Percentiles rank a stretch among this genome's conserved stretches.
Evolutionary conservation across 805 yeast genomes (phyloP).

Genomic region (Candida railenensis): DNA sequence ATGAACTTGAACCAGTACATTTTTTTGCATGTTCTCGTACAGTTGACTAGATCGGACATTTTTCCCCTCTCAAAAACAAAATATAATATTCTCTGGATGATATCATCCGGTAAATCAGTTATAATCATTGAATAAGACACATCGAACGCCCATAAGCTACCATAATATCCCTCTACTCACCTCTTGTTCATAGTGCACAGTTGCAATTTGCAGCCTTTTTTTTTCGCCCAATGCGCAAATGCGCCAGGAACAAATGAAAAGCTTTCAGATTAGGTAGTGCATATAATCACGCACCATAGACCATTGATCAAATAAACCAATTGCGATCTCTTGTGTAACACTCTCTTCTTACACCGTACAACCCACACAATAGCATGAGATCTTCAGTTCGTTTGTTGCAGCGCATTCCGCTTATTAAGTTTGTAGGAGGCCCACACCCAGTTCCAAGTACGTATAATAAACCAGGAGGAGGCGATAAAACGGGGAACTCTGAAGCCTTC

Average conservation of each 20-base stretch:
- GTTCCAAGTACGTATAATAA: constrained; percentile 47
- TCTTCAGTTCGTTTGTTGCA: constrained; percentile 30
- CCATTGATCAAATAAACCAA: too few relatives aligned
- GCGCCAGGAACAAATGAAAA: too few relatives aligned
- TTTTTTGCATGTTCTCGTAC: constrained; percentile 11
- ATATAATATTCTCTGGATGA: constrained; percentile 12
- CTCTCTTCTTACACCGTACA: background rate
- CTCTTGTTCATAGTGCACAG: too few relatives aligned
- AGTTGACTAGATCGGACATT: constrained; percentile 6
- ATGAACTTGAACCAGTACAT: constrained; percentile 10
- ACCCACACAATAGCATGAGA: constrained; percentile 21
- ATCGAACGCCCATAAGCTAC: too few relatives aligned
- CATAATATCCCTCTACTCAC: too few relatives aligned
- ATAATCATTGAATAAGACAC: background rate
- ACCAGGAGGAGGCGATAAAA: too few relatives aligned
- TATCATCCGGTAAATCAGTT: constrained; percentile 9
- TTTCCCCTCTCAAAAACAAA: constrained; percentile 1
- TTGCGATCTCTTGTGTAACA: background rate
- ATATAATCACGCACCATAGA: too few relatives aligned
- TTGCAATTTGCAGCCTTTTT: constrained; percentile 6
- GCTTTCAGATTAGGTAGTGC: too few relatives aligned
- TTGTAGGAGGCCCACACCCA: constrained; percentile 78
- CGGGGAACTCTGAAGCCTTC: too few relatives aligned
- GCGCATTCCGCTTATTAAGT: constrained; percentile 75
- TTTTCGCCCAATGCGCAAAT: background rate